Base-by-base conservation (phyloP, 768 basidiomycete genomes). In the Sporobolomyces roseus region DNA sequence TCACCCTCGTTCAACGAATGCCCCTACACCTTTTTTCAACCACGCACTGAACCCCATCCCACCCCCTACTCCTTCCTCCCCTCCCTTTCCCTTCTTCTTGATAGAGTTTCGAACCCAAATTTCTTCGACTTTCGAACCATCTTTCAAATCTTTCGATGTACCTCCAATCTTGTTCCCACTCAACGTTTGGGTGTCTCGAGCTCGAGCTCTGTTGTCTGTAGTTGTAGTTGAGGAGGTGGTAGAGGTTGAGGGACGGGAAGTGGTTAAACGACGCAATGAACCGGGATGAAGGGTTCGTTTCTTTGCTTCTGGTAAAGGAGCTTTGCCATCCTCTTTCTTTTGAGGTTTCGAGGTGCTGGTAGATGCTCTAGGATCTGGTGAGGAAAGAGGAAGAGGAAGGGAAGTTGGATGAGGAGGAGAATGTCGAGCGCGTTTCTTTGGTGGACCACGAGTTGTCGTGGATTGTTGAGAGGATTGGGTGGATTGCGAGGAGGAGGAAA, bases 1-100 rank as follows among this genome's bases (percentile, higher is more conserved):
- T 32, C 16, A 76, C 75, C 75, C 75, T 61, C 70, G 29, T 8
- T 73, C 62, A 17, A 73, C 53, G 61, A 76, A 76, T 19, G 70
- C 72, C 7, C 63, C 55, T 1, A 76, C 61, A 23, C 74, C 73
- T 27, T 43, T 64, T 56, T 74, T 72, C 25, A 76, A 51, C 60
- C 72, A 76, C n/a, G 62, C 74, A 1, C 69, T 51, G 49, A 73
- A 74, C 19, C 66, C 71, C 6, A 66, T 27, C 14, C 66, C 66
- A 21, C 36, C 41, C 25, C 32, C 10, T 10, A 10, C 29, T 2
- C 30, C 23, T 53, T 53, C 61, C 56, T 38, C 13, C 55, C 32
- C 19, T 38, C 13, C 55, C 32, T 12, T 36, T 54, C 14, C 0
- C 6, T 33, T 58, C 10, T 41, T 17, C 38, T 17, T 41, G 17